Evolutionary conservation across 2,329 filamentous ascomycete genomes (phyloP), one percentile per base, ranked within the genome.

Genomic region (Colletotrichum lentis): DNA sequence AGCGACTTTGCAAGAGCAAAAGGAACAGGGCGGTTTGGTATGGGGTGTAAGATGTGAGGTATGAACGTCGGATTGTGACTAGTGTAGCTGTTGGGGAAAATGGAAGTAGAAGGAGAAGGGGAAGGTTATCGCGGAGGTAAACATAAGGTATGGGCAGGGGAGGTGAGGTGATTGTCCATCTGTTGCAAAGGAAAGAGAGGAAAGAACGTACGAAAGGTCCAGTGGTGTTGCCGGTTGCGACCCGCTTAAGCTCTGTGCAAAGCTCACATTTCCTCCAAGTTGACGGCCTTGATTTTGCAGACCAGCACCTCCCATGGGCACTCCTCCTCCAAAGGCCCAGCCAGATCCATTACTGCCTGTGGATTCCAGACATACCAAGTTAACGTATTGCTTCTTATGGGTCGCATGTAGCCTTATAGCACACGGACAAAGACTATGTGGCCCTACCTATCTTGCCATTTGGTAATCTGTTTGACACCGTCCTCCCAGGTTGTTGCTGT

Each of bases 161-260:
- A 47, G 20, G 12, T 35, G 2, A 35, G 10, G 31, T 35, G 31
- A 10, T 35, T 35, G 8, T 10, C 31, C 8, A 35, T 35, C 31
- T 35, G 41, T 43, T 20, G 41, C 31, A 47, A 64, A 57, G 57
- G 56, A 60, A 46, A 59, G 27, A 22, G 44, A 64, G 67, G 64
- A 69, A 66, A 72, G 72, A 72, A 89, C 88, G 79, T 86, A 90
- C 88, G 87, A 88, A 65, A 87, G 80, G 76, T 91, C 88, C 69
- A 90, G 78, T 49, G 87, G 84, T 70, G 88, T 87, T 72, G 85
- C 81, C 73, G 86, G 84, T 77, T 89, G 87, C 66, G 88, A 89
- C 70, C 86, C 86, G 74, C 84, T 85, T 74, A 90, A 80, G 75
- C 87, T 90, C 76, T 90, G 88, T 56, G 88, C 88, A 78, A 90